Evolutionary conservation across 2,329 filamentous ascomycete genomes (phyloP).

Genomic region (Verticillium nubilum): DNA sequence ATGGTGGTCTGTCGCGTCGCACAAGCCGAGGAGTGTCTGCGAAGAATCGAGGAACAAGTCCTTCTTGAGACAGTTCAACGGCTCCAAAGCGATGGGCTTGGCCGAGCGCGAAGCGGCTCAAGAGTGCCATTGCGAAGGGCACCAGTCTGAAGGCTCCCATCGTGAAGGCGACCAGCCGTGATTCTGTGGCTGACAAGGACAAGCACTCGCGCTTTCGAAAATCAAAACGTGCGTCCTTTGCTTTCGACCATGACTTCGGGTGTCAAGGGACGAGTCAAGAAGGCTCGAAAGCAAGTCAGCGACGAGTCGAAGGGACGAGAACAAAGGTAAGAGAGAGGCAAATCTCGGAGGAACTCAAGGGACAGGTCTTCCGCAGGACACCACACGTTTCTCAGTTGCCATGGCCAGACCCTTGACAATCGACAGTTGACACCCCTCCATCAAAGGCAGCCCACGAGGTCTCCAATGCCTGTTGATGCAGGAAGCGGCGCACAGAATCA

Average conservation of each 20-base stretch:
- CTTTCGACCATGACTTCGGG: background rate
- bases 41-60: slow-evolving; percentile 10
- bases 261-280: background rate
- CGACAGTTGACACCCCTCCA: background rate
- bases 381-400: background rate
- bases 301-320: background rate
- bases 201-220: background rate
- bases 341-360: background rate
- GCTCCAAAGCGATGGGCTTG: slow-evolving; percentile 6
- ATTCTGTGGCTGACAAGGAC: background rate
- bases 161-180: background rate
- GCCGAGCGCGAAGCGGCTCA: background rate
- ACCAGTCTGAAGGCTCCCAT: background rate
- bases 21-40: slow-evolving; percentile 8
- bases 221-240: background rate
- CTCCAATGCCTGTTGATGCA: background rate
- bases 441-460: background rate
- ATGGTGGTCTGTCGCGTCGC: slow-evolving; percentile 8
- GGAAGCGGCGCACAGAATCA: background rate
- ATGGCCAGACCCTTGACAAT: background rate
- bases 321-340: background rate
- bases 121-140: background rate
- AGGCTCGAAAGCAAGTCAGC: background rate
- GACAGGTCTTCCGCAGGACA: background rate
- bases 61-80: slow-evolving; percentile 8